These are phyloP conservation scores for Penicillium capsulatum DNA, from an alignment of 2,329 filamentous ascomycete species.

Conservation along the genomic window DNA sequence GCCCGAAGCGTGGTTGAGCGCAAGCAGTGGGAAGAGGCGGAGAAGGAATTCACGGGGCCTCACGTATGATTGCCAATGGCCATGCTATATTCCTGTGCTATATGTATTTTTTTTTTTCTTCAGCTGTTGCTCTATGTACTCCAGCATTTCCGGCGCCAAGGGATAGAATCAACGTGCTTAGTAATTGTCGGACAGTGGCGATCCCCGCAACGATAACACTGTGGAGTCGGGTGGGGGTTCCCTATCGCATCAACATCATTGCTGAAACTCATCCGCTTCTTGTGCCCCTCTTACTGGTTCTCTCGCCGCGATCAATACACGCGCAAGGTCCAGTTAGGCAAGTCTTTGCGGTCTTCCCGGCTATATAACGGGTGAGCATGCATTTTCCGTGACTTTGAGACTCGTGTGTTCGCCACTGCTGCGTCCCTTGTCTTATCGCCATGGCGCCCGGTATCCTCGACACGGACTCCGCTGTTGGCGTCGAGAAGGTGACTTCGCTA, in stretches of 20 bases:
- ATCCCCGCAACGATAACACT: slow-evolving; percentile 31
- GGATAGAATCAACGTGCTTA: slow-evolving; percentile 1
- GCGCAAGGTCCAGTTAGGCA: no score
- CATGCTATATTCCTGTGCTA: slow-evolving; percentile 8
- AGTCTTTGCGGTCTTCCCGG: slow-evolving; percentile 11
- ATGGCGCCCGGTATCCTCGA: slow-evolving; percentile 59
- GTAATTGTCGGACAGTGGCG: slow-evolving; percentile 26
- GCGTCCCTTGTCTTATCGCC: slow-evolving; percentile 6
- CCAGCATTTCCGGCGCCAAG: slow-evolving; percentile 17
- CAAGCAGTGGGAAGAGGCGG: slow-evolving; percentile 58
- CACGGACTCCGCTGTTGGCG: slow-evolving; percentile 42
- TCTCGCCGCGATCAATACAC: slow-evolving; percentile 10
- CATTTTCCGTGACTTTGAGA: no score
- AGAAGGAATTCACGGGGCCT: slow-evolving; percentile 52
- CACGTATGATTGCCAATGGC: slow-evolving; percentile 18
- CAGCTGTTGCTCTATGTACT: slow-evolving; percentile 8
- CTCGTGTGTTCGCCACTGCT: slow-evolving; percentile 2
- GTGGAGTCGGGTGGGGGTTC: slow-evolving; percentile 19
- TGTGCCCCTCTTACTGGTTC: slow-evolving; percentile 8
- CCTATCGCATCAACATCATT: slow-evolving; percentile 5
- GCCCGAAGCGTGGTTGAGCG: slow-evolving; percentile 55
- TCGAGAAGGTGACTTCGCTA: slow-evolving; percentile 47
- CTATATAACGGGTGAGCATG: slow-evolving; percentile 5
- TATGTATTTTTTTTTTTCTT: slow-evolving; percentile 17
- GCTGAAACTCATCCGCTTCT: slow-evolving; percentile 8